Evolutionary conservation across 225 moss, liverwort and hornwort genomes (phyloP), one percentile per base, ranked within the genome.

Genomic region (Marchantia paleacea): DNA sequence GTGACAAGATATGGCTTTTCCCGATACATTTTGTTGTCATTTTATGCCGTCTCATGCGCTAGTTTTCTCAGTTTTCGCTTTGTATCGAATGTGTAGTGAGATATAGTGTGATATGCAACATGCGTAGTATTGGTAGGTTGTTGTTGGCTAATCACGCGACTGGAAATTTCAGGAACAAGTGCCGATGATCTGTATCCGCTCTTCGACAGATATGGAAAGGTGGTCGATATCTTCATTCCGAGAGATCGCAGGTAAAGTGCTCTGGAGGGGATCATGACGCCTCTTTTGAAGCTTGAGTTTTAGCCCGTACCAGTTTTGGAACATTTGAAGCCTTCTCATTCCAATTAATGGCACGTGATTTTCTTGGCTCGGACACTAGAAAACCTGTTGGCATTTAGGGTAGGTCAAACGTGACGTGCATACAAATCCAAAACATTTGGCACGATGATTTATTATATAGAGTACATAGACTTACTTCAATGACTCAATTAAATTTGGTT

Each of bases 171-270:
- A 97, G 97, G 97, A 51, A 97, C 97, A 79, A 97, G 93, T 69
- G 97, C 97, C 29, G 97, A 97, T 85, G 97, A 97, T 75, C 93
- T 97, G 18, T 97, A 93, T 82, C 97, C 97, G 10, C 88, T 97
- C 10, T 97, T 97, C 80, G 97, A 97, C 81, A 90, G 95, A 72
- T 97, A 97, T 52, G 97, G 97, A 31, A 97, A 97, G 81, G 97
- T 97, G 75, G 97, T 95, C 12, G 97, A 97, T 70, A 97, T 97
- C 76, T 97, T 97, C 69, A 97, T 97, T 72, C 97, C 97, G 25
- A 90, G 97, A 81, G 97, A 97, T 83, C 97, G 97, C 77, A 97
- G 97, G 97, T 90, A 81, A 81, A 71, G 64, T 16, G 3, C 11
- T 67, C 50, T 47, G 64, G 72, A 24, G 77, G 26, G 16, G 25